Conservation (phyloP, 345 rosid genomes). For the Hibiscus trionum region DNA sequence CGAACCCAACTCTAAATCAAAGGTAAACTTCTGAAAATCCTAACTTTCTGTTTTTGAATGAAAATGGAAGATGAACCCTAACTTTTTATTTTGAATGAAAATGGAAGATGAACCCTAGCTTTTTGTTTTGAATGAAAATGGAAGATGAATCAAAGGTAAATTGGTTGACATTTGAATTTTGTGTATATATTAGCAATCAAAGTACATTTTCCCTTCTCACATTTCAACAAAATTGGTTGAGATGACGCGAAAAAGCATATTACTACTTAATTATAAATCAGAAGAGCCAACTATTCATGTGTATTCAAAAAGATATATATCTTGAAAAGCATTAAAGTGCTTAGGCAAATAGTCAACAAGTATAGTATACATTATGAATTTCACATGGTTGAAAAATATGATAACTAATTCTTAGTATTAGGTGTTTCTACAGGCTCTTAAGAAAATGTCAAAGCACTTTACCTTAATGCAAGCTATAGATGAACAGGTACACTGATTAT, state of each 20-base stretch:
- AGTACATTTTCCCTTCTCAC: background rate
- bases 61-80: too few relatives aligned
- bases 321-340: background rate
- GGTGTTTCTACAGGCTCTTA: slow-evolving; percentile 40
- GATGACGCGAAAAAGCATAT: background rate
- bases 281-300: background rate
- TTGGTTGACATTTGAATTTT: background rate
- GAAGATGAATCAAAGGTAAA: too few relatives aligned
- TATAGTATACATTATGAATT: background rate
- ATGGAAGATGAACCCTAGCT: too few relatives aligned
- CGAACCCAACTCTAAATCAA: too few relatives aligned
- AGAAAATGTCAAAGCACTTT: slow-evolving; percentile 70
- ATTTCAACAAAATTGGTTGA: background rate
- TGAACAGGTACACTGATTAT: slow-evolving; percentile 42
- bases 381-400: background rate
- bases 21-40: too few relatives aligned
- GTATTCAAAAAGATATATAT: background rate
- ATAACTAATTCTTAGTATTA: slow-evolving; percentile 11
- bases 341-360: background rate
- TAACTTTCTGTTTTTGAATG: too few relatives aligned
- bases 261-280: background rate
- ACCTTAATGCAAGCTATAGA: slow-evolving; percentile 60
- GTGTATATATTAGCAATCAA: background rate
- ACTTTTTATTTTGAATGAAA: too few relatives aligned
- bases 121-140: too few relatives aligned